These are phyloP conservation scores for Hypoxylon sp. DNA, from an alignment of 2,329 filamentous ascomycete species.

Conservation along the genomic window DNA sequence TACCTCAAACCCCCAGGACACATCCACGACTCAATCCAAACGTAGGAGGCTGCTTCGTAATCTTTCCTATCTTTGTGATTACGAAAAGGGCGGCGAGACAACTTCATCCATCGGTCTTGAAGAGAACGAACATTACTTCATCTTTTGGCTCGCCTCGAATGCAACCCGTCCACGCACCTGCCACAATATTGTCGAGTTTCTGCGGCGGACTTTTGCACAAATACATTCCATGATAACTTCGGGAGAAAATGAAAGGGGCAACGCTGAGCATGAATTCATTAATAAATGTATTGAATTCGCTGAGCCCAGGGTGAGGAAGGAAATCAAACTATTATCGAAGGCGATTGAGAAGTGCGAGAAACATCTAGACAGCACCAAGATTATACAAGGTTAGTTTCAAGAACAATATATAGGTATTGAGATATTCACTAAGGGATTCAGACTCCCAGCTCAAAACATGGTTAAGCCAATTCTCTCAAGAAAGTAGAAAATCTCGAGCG, in stretches of 20 bases:
- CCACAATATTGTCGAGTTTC: slow-evolving; percentile 52
- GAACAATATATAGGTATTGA: neutral
- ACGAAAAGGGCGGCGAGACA: slow-evolving; percentile 61
- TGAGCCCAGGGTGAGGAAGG: slow-evolving; percentile 22
- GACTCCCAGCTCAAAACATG: slow-evolving; percentile 35
- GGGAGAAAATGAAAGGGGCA: neutral
- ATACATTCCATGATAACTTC: slow-evolving; percentile 26
- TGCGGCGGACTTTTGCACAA: slow-evolving; percentile 49
- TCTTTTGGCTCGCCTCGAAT: slow-evolving; percentile 64
- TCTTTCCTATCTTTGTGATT: slow-evolving; percentile 64
- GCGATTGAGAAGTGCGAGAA: slow-evolving; percentile 5
- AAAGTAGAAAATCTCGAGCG: neutral
- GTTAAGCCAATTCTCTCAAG: slow-evolving; percentile 27
- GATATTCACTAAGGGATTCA: slow-evolving; percentile 8
- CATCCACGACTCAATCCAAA: neutral
- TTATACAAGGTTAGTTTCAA: slow-evolving; percentile 32
- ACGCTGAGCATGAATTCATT: slow-evolving; percentile 42
- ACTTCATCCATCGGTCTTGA: slow-evolving; percentile 64
- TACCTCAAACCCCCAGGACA: slow-evolving; percentile 20
- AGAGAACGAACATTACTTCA: slow-evolving; percentile 50
- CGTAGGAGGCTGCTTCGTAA: slow-evolving; percentile 57
- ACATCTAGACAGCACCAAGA: neutral
- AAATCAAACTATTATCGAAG: slow-evolving; percentile 3
- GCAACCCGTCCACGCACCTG: slow-evolving; percentile 24
- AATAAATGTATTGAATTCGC: slow-evolving; percentile 39